Evolutionary conservation across 805 yeast species (phyloP).

Genomic region (Debaryomyces prosopidis): DNA sequence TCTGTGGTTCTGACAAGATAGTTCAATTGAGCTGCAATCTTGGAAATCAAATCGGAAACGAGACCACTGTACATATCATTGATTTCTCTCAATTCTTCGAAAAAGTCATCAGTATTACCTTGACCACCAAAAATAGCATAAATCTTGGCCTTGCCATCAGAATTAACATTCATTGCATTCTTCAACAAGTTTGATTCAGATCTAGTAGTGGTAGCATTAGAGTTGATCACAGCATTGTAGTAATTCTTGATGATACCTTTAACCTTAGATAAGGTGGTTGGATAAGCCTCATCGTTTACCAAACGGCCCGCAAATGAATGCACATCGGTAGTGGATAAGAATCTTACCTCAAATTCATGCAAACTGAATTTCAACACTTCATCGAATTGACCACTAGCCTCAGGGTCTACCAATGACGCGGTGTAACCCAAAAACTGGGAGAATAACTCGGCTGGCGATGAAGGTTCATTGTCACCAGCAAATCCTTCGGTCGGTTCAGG

Average conservation of each 20-base stretch:
- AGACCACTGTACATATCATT: conserved; percentile 76
- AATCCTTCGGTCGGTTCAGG: conserved; percentile 81
- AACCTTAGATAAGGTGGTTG: conserved; percentile 71
- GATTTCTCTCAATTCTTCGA: conserved; percentile 89
- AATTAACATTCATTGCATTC: conserved; percentile 51
- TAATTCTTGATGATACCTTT: conserved; percentile 78
- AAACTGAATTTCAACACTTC: conserved; percentile 71
- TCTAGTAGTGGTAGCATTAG: conserved; percentile 23
- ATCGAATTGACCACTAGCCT: conserved; percentile 55
- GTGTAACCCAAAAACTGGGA: conserved; percentile 81
- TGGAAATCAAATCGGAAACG: conserved; percentile 64
- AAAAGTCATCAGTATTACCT: conserved; percentile 97
- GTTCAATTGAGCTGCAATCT: conserved; percentile 68
- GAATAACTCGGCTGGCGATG: conserved; percentile 80
- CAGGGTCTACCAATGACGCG: conserved; percentile 47
- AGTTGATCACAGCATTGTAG: conserved; percentile 43
- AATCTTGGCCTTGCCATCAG: conserved; percentile 47
- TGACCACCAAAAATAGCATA: conserved; percentile 97
- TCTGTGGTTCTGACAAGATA: conserved; percentile 67
- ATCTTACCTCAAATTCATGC: conserved; percentile 82
- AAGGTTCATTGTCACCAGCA: conserved; percentile 85
- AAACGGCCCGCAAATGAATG: conserved; percentile 83
- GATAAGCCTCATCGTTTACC: conserved; percentile 50
- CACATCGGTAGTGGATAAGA: conserved; percentile 64
- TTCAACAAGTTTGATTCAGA: conserved; percentile 54